A percentile compares a stretch with the other conserved stretches of the same genome.
phyloP scores from a whole-genome alignment of 2,329 filamentous ascomycete genomes.

The Sordariomycetes sp. region DNA sequence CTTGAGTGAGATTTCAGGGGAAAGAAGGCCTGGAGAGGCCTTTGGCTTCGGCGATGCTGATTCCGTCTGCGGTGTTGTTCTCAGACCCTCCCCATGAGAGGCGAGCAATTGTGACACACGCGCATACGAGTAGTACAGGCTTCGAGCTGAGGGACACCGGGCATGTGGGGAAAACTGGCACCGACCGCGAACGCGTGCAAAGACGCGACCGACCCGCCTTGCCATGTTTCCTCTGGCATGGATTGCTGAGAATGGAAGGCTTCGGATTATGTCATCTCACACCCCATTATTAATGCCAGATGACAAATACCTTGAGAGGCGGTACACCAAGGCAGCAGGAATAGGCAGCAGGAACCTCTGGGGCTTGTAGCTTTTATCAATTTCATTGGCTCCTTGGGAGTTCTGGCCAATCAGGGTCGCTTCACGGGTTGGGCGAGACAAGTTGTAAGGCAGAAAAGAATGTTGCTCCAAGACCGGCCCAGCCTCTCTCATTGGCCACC shows the following conservation, averaged over 20 bases:
- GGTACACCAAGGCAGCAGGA: slow-evolving; percentile 2
- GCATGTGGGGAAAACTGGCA: not conserved
- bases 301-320: not conserved
- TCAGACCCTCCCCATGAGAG: not conserved
- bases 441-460: slow-evolving; percentile 4
- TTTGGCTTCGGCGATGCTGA: not conserved
- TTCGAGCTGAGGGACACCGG: not conserved
- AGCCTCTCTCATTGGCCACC: not conserved
- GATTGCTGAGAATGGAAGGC: not conserved
- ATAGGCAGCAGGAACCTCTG: slow-evolving; percentile 2
- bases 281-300: not conserved
- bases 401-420: slow-evolving; percentile 2
- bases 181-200: not conserved
- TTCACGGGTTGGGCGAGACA: not conserved
- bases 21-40: not conserved
- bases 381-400: not conserved
- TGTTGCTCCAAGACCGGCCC: not conserved
- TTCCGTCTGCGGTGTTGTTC: not conserved
- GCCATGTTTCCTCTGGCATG: not conserved
- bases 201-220: not conserved
- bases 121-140: not conserved
- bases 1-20: not conserved
- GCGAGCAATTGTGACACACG: not conserved
- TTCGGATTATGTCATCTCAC: not conserved
- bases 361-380: not conserved